Base-by-base conservation (phyloP, 2,329 filamentous ascomycete genomes). In the Hyphodiscus sp. region DNA sequence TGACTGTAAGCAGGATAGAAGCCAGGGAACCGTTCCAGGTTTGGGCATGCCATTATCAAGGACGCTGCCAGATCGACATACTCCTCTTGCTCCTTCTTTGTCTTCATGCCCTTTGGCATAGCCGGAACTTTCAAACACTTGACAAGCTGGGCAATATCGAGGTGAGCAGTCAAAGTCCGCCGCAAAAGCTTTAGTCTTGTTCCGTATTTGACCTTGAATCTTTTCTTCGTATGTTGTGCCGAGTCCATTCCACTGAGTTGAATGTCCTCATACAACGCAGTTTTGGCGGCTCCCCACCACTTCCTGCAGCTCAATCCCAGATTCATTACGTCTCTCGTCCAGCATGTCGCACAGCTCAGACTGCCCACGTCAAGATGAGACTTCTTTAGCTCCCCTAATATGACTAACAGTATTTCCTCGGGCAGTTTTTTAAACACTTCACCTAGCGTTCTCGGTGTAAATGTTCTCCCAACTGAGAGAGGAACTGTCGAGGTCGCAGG, bases 1-100 rank as follows among this genome's bases (percentile, higher is more conserved):
- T 83, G 78, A 51, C 78, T 72, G 63, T 84, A 83, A 2, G 69
- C 66, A 2, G 76, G 73, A 51, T 79, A 73, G 41, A 79, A 77
- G 0, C 82, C 81, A 11, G 74, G 69, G 7, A 86, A 69, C 48
- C 74, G 73, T 67, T 86, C 82, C 11, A 86, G 70, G 58, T 85
- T 85, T 2, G 82, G 82, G 53, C 82, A 86, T 0, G 80, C 77
- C 81, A 84, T 83, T 53, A 86, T 72, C 20, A 86, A 68, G 5
- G 82, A 77, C 0, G 82, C 81, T 1, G 84, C 73, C 2, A 81
- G 66, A 58, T 82, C 75, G 55, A 81, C 74, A 61, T 85, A 85
- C 45, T 76, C 72, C 38, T 76, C 75, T 11, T 70, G 61, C 20
- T 69, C 67, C 30, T 62, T 62, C 47, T 62, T 60, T 15, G 50